A percentile compares a stretch with the other conserved stretches of the same genome.
phyloP scores from a whole-genome alignment of 768 basidiomycete genomes.

The Naganishia antarctica region DNA sequence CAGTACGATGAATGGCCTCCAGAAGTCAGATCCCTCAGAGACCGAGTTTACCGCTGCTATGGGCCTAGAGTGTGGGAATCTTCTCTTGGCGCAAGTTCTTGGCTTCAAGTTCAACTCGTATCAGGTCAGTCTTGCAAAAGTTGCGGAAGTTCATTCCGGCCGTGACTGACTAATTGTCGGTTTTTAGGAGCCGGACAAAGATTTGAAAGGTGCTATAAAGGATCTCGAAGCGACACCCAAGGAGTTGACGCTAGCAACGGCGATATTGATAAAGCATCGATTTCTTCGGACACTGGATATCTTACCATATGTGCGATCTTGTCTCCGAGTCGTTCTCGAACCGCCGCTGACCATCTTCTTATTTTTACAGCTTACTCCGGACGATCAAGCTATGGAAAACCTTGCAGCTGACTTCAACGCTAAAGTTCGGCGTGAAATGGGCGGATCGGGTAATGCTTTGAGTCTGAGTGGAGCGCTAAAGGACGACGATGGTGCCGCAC shows the following conservation, averaged over 20 bases:
- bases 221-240: slow-evolving; percentile 66
- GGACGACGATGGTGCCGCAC: slow-evolving; percentile 23
- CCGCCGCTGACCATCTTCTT: background rate
- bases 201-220: slow-evolving; percentile 27
- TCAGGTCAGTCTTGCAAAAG: slow-evolving; percentile 56
- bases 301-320: slow-evolving; percentile 71
- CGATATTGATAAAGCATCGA: slow-evolving; percentile 81
- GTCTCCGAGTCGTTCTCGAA: background rate
- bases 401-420: slow-evolving; percentile 39
- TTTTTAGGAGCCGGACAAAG: slow-evolving; percentile 15
- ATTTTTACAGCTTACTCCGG: slow-evolving; percentile 60
- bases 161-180: background rate
- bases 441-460: slow-evolving; percentile 60
- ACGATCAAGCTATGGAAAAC: slow-evolving; percentile 69
- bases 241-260: slow-evolving; percentile 73
- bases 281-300: slow-evolving; percentile 82
- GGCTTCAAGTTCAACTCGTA: slow-evolving; percentile 97
- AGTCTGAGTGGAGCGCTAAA: slow-evolving; percentile 71
- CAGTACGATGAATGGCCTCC: slow-evolving; percentile 35
- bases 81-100: slow-evolving; percentile 66
- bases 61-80: slow-evolving; percentile 34
- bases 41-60: slow-evolving; percentile 31
- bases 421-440: slow-evolving; percentile 59
- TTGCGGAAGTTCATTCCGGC: slow-evolving; percentile 32
- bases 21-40: slow-evolving; percentile 36